These are phyloP conservation scores for Fraxinus cuspidata DNA, from an alignment of 257 asterid genomes.

Conservation along the genomic window DNA sequence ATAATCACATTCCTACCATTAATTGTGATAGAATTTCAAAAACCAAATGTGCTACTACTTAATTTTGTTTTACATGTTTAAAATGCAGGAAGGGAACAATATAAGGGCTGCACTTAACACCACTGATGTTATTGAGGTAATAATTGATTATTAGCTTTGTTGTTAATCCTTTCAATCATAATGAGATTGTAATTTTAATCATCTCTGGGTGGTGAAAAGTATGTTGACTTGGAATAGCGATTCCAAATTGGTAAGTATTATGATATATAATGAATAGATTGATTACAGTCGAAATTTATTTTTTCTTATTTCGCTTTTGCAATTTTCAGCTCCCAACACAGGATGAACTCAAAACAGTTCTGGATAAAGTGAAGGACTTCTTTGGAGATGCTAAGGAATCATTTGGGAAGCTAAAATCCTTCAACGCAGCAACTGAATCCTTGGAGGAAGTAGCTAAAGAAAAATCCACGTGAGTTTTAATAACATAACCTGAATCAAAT, in stretches of 20 bases:
- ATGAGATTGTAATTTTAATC: neutral
- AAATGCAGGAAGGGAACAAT: slow-evolving; percentile 77
- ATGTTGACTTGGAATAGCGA: neutral
- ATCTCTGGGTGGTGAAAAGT: neutral
- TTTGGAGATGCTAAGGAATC: slow-evolving; percentile 93
- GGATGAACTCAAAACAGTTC: slow-evolving; percentile 83
- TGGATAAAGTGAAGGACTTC: slow-evolving; percentile 89
- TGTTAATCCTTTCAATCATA: neutral
- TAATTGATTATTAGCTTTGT: neutral
- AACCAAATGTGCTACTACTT: neutral
- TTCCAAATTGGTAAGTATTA: neutral
- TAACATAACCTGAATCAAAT: neutral
- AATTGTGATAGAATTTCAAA: neutral
- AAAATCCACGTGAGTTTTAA: slow-evolving; percentile 55
- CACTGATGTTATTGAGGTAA: slow-evolving; percentile 84
- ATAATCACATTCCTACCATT: neutral
- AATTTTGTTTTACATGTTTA: slow-evolving; percentile 11
- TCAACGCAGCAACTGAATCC: slow-evolving; percentile 51
- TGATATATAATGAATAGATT: neutral
- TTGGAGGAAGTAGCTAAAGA: slow-evolving; percentile 51
- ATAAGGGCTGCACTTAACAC: slow-evolving; percentile 76
- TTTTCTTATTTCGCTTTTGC: neutral
- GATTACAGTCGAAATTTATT: neutral
- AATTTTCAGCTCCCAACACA: slow-evolving; percentile 69
- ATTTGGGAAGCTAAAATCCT: slow-evolving; percentile 80